A percentile compares a stretch with the other conserved stretches of the same genome.
Conservation (phyloP, 169 alveolate genomes). For the Babesia ovis region DNA sequence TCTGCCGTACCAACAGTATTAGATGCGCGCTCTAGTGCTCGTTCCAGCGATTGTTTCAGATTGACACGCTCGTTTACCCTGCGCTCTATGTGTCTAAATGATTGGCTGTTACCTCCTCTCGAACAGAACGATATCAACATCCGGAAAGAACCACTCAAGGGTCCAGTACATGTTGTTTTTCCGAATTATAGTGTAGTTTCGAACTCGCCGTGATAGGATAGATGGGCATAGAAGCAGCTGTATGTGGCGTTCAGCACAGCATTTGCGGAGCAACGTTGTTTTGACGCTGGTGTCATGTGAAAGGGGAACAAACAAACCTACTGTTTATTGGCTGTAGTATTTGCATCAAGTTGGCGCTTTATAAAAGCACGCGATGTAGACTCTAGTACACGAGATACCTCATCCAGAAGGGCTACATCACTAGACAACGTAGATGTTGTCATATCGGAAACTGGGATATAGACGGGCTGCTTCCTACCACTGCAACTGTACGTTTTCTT, state of each 20-base stretch:
- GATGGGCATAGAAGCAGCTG: constrained; percentile 30
- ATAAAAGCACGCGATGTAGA: constrained; percentile 60
- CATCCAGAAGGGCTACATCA: constrained; percentile 43
- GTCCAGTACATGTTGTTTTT: constrained; percentile 53
- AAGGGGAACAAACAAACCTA: neutral
- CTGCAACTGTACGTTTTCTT: constrained; percentile 15
- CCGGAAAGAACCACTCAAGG: constrained; percentile 36
- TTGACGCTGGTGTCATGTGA: constrained; percentile 8
- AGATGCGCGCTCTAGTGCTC: neutral
- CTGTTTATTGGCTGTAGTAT: constrained; percentile 7
- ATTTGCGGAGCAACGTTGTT: constrained; percentile 32
- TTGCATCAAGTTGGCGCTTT: constrained; percentile 25
- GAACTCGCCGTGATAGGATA: constrained; percentile 7
- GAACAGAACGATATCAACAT: constrained; percentile 12
- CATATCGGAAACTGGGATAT: constrained; percentile 43
- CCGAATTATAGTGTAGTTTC: constrained; percentile 33
- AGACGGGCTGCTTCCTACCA: constrained; percentile 7
- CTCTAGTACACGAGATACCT: constrained; percentile 32
- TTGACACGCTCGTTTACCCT: constrained; percentile 32
- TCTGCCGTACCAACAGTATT: neutral
- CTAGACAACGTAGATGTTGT: constrained; percentile 18
- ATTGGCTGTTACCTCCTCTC: constrained; percentile 18
- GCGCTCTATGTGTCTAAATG: neutral
- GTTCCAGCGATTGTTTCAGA: constrained; percentile 3
- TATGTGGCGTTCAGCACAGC: constrained; percentile 47